Evolutionary conservation across 2,329 filamentous ascomycete species (phyloP).

Genomic region (Ceratocystis variospora): DNA sequence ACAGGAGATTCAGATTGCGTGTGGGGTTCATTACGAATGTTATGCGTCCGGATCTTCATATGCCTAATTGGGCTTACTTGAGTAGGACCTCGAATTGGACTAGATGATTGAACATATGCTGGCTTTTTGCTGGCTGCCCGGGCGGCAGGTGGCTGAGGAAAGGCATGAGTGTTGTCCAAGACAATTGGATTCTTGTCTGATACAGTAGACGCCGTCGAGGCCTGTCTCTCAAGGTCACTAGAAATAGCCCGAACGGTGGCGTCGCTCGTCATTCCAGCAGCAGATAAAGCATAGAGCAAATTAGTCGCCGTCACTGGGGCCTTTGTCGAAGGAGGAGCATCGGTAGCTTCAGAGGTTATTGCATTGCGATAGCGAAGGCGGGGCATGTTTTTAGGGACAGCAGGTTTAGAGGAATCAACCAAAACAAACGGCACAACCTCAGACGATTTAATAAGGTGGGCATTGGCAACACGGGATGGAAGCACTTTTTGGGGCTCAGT

Average conservation of each 20-base stretch:
- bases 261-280: neutral
- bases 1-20: slow-evolving; percentile 7
- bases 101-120: neutral
- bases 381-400: slow-evolving; percentile 15
- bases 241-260: slow-evolving; percentile 1
- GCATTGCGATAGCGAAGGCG: slow-evolving; percentile 16
- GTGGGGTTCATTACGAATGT: slow-evolving; percentile 7
- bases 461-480: slow-evolving; percentile 30
- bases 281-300: neutral
- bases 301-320: neutral
- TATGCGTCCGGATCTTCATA: neutral
- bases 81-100: neutral
- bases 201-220: neutral
- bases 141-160: slow-evolving; percentile 11
- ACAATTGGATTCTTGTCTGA: slow-evolving; percentile 12
- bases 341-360: neutral
- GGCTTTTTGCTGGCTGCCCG: neutral
- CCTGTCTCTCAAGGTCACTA: slow-evolving; percentile 1
- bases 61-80: neutral
- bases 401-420: slow-evolving; percentile 14
- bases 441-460: slow-evolving; percentile 35
- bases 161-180: slow-evolving; percentile 12
- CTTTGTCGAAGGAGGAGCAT: neutral
- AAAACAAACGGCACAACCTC: slow-evolving; percentile 11
- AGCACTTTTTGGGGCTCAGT: neutral